A percentile compares a stretch with the other conserved stretches of the same genome.
These are phyloP conservation scores for Claviceps purpurea DNA, from an alignment of 2,329 filamentous ascomycete species.

Conservation along the genomic window DNA sequence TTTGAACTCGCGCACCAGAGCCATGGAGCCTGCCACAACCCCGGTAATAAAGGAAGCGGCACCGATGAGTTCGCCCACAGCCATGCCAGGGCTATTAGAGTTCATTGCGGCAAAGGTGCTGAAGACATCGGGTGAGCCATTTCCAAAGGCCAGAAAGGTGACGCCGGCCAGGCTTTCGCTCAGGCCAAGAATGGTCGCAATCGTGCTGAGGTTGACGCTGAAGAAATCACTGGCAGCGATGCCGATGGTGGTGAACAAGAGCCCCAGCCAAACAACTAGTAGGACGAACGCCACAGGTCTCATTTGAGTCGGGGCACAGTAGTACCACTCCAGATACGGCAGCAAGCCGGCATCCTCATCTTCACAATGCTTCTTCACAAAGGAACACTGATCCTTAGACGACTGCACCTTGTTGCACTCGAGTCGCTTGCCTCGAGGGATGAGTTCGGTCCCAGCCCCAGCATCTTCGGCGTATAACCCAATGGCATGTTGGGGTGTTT, in stretches of 20 bases:
- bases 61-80: conserved; percentile 86
- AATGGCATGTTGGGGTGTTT: conserved; percentile 3
- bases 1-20: conserved; percentile 84
- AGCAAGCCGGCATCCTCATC: conserved; percentile 85
- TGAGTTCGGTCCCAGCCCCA: conserved; percentile 8
- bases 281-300: conserved; percentile 69
- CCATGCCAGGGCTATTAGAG: conserved; percentile 92
- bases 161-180: conserved; percentile 95
- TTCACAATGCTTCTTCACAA: conserved; percentile 66
- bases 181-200: conserved; percentile 76
- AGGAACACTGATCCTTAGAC: conserved; percentile 71
- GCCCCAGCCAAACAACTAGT: conserved; percentile 67
- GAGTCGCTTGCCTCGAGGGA: conserved; percentile 16
- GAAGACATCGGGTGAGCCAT: conserved; percentile 96
- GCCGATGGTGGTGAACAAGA: conserved; percentile 92
- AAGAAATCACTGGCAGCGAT: conserved; percentile 98
- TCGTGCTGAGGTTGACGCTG: conserved; percentile 90
- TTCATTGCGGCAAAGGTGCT: conserved; percentile 97
- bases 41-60: conserved; percentile 93
- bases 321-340: conserved; percentile 82
- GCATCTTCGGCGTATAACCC: background rate
- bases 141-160: conserved; percentile 91
- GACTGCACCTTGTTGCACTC: conserved; percentile 71
- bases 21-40: conserved; percentile 95
- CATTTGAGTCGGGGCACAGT: conserved; percentile 57